Evolutionary conservation across 2,329 filamentous ascomycete species (phyloP).

Genomic region (Daldinia sp.): DNA sequence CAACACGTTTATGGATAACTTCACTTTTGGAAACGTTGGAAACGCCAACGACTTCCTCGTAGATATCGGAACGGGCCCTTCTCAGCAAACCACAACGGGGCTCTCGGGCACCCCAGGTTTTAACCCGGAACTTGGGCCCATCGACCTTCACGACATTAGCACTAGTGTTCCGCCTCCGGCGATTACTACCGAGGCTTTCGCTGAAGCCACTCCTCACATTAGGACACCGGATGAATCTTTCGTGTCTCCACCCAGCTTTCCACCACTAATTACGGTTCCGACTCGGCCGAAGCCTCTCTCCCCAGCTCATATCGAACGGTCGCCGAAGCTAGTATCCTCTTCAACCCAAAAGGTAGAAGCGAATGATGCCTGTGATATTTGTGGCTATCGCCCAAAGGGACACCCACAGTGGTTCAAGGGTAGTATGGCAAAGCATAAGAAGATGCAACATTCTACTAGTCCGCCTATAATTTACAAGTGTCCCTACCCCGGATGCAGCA

Average conservation of each 20-base stretch:
- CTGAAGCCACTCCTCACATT: slow-evolving; percentile 17
- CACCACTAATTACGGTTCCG: slow-evolving; percentile 16
- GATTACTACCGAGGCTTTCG: slow-evolving; percentile 21
- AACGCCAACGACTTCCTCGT: slow-evolving; percentile 37
- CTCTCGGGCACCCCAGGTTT: slow-evolving; percentile 21
- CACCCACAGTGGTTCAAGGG: slow-evolving; percentile 66
- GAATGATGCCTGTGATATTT: slow-evolving; percentile 58
- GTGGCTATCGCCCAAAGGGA: slow-evolving; percentile 64
- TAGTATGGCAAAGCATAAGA: slow-evolving; percentile 67
- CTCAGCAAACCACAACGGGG: slow-evolving; percentile 29
- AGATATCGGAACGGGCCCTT: slow-evolving; percentile 20
- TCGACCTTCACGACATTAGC: slow-evolving; percentile 23
- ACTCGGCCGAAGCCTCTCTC: slow-evolving; percentile 32
- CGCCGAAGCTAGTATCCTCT: slow-evolving; percentile 30
- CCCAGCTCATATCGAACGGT: slow-evolving; percentile 18
- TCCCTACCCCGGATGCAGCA: slow-evolving; percentile 61
- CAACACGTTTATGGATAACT: background rate
- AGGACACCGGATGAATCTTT: slow-evolving; percentile 36
- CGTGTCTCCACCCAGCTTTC: slow-evolving; percentile 30
- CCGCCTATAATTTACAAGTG: slow-evolving; percentile 62
- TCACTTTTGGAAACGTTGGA: background rate
- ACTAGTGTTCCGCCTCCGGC: slow-evolving; percentile 20
- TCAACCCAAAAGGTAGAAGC: slow-evolving; percentile 52
- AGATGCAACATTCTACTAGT: slow-evolving; percentile 59
- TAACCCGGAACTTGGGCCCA: slow-evolving; percentile 24